Conservation (phyloP, 2,329 filamentous ascomycete genomes). For the Phoma sp. region DNA sequence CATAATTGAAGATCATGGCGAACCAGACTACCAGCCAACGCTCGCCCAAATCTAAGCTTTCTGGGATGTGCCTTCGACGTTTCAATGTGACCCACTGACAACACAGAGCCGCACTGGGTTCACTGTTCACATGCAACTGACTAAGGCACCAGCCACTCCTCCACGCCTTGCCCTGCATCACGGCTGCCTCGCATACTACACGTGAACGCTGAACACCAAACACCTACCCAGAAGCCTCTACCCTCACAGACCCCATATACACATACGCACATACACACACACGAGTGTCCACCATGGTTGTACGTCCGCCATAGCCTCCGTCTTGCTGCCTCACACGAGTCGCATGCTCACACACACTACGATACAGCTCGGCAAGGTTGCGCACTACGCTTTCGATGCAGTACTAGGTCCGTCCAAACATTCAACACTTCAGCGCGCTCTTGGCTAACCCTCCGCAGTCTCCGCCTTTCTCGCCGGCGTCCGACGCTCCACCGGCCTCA, state of each 20-base stretch:
- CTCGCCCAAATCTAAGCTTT: not conserved
- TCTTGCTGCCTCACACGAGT: slow-evolving; percentile 19
- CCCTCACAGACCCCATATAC: not conserved
- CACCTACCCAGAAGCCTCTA: not conserved
- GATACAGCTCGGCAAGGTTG: slow-evolving; percentile 87
- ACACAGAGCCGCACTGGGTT: slow-evolving; percentile 34
- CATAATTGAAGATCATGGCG: not conserved
- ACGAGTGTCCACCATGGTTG: slow-evolving; percentile 43
- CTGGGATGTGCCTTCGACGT: slow-evolving; percentile 5
- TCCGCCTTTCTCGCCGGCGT: slow-evolving; percentile 96
- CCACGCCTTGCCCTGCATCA: slow-evolving; percentile 27
- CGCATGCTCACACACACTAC: slow-evolving; percentile 62
- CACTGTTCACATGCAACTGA: slow-evolving; percentile 23
- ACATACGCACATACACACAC: not conserved
- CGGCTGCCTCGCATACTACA: slow-evolving; percentile 9
- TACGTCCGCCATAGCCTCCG: slow-evolving; percentile 33
- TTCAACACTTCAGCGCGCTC: slow-evolving; percentile 7
- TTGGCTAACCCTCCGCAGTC: slow-evolving; percentile 61
- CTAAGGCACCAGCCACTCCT: slow-evolving; percentile 34
- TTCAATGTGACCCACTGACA: slow-evolving; percentile 21
- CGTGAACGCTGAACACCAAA: too few species aligned
- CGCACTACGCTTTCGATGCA: slow-evolving; percentile 95
- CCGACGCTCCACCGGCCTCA: slow-evolving; percentile 95
- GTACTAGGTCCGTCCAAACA: slow-evolving; percentile 74
- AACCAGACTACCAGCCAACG: not conserved